Evolutionary conservation across 768 basidiomycete species (phyloP).

Genomic region (Leccinum arenicola): DNA sequence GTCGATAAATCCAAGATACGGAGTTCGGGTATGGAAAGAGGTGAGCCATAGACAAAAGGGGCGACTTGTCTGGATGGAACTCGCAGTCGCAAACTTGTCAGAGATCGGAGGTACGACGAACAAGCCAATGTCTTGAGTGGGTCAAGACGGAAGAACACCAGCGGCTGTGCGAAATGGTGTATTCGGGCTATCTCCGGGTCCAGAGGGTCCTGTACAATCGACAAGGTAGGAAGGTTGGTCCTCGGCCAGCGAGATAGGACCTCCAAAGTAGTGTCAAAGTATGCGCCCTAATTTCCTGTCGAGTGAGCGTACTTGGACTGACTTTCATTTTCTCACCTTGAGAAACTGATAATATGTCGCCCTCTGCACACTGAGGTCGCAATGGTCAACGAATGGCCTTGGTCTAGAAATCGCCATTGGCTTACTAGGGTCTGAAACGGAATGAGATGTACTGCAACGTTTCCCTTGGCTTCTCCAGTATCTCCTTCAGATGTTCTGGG

Average conservation of each 20-base stretch:
- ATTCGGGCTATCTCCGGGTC: slow-evolving; percentile 37
- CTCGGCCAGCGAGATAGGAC: slow-evolving; percentile 64
- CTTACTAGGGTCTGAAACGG: slow-evolving; percentile 83
- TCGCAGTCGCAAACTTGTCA: slow-evolving; percentile 62
- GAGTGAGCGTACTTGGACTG: slow-evolving; percentile 4
- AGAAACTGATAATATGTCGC: slow-evolving; percentile 84
- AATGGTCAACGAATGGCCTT: neutral
- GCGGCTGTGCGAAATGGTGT: slow-evolving; percentile 72
- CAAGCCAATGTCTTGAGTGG: slow-evolving; percentile 46
- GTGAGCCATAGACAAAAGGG: slow-evolving; percentile 34
- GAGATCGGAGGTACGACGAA: slow-evolving; percentile 40
- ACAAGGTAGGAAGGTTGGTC: slow-evolving; percentile 42
- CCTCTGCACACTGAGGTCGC: slow-evolving; percentile 51
- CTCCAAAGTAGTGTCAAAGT: slow-evolving; percentile 73
- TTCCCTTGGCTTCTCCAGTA: slow-evolving; percentile 50
- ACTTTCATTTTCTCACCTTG: slow-evolving; percentile 39
- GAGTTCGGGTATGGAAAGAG: slow-evolving; percentile 41
- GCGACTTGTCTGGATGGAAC: slow-evolving; percentile 66
- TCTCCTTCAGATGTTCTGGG: slow-evolving; percentile 78
- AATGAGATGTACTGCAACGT: slow-evolving; percentile 54
- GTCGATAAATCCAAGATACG: slow-evolving; percentile 76
- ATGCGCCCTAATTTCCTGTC: slow-evolving; percentile 55
- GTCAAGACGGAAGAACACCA: slow-evolving; percentile 79
- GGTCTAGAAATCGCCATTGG: slow-evolving; percentile 1
- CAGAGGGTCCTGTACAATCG: slow-evolving; percentile 66